Conservation (phyloP, 352 stramenopile species). For the Phytophthora palmivora region DNA sequence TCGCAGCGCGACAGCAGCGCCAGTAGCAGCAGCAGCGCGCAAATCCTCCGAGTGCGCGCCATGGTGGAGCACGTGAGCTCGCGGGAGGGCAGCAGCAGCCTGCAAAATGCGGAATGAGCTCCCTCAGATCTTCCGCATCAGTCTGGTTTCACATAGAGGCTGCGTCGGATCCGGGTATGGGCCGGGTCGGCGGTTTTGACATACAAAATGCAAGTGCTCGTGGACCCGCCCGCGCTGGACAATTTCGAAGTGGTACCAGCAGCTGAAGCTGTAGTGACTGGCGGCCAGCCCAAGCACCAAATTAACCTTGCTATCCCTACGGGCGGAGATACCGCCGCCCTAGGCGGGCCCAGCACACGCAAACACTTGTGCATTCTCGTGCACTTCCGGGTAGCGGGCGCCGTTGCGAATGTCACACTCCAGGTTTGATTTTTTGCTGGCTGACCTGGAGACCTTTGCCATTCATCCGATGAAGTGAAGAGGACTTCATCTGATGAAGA, state of each 20-base stretch:
- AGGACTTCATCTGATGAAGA: too few species aligned
- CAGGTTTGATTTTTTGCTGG: conserved; percentile 27
- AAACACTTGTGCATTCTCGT: conserved; percentile 28
- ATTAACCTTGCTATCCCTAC: not conserved
- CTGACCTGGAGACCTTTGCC: conserved; percentile 9
- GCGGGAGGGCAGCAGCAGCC: conserved; percentile 14
- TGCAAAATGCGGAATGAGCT: conserved; percentile 54
- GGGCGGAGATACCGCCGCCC: conserved; percentile 22
- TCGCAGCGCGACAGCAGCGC: conserved; percentile 22
- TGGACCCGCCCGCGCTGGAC: conserved; percentile 19
- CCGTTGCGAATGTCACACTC: conserved; percentile 25
- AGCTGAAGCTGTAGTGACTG: conserved; percentile 10
- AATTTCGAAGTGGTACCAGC: conserved; percentile 36
- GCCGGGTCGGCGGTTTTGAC: not conserved
- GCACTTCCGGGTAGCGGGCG: not conserved
- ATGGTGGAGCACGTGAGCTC: conserved; percentile 12
- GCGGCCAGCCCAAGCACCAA: conserved; percentile 26
- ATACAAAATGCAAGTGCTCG: conserved; percentile 17
- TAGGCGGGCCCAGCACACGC: conserved; percentile 2
- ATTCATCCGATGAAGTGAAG: conserved; percentile 7
- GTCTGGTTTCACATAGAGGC: conserved; percentile 24
- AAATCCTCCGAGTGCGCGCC: conserved; percentile 18
- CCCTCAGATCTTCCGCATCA: conserved; percentile 39
- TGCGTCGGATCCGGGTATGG: conserved; percentile 18
- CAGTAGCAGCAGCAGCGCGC: conserved; percentile 21